phyloP scores from a whole-genome alignment of 208 protist genomes.

The Polymyxa betae region DNA sequence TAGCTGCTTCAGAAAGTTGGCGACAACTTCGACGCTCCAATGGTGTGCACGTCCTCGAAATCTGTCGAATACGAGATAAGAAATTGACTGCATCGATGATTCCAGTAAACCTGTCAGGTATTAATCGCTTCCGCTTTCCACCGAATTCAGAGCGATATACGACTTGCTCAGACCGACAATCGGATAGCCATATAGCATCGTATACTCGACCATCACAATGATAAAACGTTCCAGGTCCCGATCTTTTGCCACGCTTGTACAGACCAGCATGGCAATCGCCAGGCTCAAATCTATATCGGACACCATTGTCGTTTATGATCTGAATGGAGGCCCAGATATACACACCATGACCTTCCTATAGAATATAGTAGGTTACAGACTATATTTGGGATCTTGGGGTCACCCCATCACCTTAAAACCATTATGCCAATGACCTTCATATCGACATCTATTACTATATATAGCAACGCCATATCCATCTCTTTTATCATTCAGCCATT shows the following conservation, averaged over 20 bases:
- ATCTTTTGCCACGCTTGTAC: background rate
- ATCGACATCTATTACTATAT: background rate
- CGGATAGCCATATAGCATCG: background rate
- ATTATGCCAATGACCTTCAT: background rate
- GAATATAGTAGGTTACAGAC: background rate
- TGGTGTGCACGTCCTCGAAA: background rate
- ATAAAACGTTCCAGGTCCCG: conserved; percentile 14
- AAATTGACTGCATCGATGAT: background rate
- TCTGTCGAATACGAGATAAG: background rate
- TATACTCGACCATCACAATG: conserved; percentile 28
- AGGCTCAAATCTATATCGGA: background rate
- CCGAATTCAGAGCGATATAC: background rate
- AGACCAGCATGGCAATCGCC: conserved; percentile 16
- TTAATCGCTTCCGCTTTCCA: background rate
- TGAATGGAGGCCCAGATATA: background rate
- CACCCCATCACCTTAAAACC: background rate
- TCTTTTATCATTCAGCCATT: background rate
- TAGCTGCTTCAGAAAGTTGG: background rate
- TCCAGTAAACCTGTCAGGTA: background rate
- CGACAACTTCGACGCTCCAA: background rate
- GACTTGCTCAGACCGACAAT: background rate
- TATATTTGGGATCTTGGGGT: background rate
- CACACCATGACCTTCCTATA: background rate
- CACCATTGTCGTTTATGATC: background rate
- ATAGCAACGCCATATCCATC: background rate